Conservation (phyloP, 441 rosid species). For the Sinapis alba region DNA sequence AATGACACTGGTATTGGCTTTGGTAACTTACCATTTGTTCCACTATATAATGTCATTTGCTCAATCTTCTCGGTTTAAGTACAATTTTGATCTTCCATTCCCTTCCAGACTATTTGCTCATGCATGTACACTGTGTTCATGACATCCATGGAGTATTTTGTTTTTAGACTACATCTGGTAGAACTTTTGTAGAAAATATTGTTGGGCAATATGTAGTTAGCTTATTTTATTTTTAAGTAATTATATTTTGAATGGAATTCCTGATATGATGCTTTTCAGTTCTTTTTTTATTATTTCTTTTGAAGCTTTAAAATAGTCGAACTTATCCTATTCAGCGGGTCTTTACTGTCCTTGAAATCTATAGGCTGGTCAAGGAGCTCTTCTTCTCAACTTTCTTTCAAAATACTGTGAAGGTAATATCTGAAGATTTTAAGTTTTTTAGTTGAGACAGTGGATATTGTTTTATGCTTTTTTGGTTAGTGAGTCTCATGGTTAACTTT, state of each 20-base stretch:
- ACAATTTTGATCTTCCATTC: conserved; percentile 13
- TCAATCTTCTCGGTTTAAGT: conserved; percentile 6
- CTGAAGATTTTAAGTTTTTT: conserved; percentile 1
- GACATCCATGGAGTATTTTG: conserved; percentile 9
- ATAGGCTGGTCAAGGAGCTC: conserved; percentile 98
- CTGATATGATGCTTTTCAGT: neutral
- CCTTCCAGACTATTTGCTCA: conserved; percentile 7
- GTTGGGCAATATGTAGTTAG: neutral
- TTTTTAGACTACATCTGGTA: neutral
- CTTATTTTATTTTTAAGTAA: neutral
- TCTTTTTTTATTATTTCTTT: neutral
- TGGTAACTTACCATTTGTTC: neutral
- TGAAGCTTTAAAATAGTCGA: neutral
- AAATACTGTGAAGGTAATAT: conserved; percentile 86
- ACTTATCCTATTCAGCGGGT: conserved; percentile 8
- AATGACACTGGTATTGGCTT: conserved; percentile 9
- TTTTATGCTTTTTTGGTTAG: conserved; percentile 18
- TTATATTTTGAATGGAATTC: neutral
- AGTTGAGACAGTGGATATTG: neutral
- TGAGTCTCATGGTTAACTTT: conserved; percentile 20
- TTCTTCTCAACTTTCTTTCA: conserved; percentile 88
- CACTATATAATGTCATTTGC: conserved; percentile 5
- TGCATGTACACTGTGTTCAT: conserved; percentile 12
- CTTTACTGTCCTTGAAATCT: conserved; percentile 24
- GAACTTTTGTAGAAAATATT: conserved; percentile 6